Conservation (phyloP, 768 basidiomycete species). For the Neoboletus magnificus region DNA sequence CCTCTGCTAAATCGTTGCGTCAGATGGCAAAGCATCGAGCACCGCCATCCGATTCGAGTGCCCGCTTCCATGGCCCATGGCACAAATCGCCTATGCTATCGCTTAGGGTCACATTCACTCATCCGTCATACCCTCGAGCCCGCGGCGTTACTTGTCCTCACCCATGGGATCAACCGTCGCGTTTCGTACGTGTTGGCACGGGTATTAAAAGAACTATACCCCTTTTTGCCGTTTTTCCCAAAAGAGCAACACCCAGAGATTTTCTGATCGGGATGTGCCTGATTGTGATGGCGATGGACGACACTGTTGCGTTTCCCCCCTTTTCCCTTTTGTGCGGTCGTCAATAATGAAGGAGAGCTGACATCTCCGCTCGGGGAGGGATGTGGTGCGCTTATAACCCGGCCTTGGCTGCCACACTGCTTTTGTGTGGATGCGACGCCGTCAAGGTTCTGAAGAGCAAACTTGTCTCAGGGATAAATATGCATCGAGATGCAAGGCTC, state of each 20-base stretch:
- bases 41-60: neutral
- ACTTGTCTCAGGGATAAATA: neutral
- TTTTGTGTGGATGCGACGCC: neutral
- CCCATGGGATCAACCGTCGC: neutral
- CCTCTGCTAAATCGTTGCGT: neutral
- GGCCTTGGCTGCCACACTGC: neutral
- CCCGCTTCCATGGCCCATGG: neutral
- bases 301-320: neutral
- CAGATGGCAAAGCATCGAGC: neutral
- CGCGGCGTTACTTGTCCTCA: neutral
- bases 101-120: neutral
- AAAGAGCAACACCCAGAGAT: neutral
- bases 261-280: neutral
- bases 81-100: no score
- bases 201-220: conserved; percentile 4
- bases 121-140: neutral
- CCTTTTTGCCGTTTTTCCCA: neutral
- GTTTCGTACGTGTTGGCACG: neutral
- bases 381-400: neutral
- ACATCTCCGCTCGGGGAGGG: neutral
- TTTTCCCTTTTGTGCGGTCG: conserved; percentile 3
- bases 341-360: neutral
- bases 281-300: conserved; percentile 17
- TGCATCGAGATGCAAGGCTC: no score
- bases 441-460: neutral